Evolutionary conservation across 2,329 filamentous ascomycete species (phyloP).

Genomic region (Calonectria pauciramosa): DNA sequence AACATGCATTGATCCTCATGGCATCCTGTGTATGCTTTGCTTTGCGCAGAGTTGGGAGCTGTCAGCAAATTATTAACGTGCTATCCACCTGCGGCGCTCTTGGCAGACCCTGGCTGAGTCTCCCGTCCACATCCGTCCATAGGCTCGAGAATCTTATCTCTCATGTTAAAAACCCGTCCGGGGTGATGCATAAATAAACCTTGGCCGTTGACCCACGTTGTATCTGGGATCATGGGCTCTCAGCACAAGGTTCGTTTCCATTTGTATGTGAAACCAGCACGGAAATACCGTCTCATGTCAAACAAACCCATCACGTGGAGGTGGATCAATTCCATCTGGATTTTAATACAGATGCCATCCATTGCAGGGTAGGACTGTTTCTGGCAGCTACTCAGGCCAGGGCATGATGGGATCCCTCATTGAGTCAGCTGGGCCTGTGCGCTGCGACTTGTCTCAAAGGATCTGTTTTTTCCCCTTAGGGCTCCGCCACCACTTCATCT

Average conservation of each 20-base stretch:
- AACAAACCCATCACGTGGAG: not conserved
- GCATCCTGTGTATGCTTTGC: not conserved
- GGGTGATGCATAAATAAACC: not conserved
- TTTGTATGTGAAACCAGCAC: not conserved
- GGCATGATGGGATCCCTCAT: not conserved
- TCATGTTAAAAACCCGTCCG: not conserved
- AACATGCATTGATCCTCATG: slow-evolving; percentile 5
- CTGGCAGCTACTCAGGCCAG: not conserved
- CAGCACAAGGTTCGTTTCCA: not conserved
- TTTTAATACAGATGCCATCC: not conserved
- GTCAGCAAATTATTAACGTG: not conserved
- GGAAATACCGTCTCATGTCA: not conserved
- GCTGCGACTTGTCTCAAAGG: not conserved
- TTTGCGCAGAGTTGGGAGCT: not conserved
- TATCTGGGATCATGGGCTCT: not conserved
- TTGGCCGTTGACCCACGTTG: not conserved
- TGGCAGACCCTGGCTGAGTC: not conserved
- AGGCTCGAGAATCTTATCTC: not conserved
- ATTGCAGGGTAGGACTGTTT: not conserved
- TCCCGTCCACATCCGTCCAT: not conserved
- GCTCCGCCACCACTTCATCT: not conserved
- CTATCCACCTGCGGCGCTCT: not conserved
- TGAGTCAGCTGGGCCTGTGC: not conserved
- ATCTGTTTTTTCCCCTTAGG: not conserved
- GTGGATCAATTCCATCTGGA: not conserved